Evolutionary conservation across 2,329 filamentous ascomycete genomes (phyloP), one percentile per base, ranked within the genome.

Genomic region (Fonsecaea monophora): DNA sequence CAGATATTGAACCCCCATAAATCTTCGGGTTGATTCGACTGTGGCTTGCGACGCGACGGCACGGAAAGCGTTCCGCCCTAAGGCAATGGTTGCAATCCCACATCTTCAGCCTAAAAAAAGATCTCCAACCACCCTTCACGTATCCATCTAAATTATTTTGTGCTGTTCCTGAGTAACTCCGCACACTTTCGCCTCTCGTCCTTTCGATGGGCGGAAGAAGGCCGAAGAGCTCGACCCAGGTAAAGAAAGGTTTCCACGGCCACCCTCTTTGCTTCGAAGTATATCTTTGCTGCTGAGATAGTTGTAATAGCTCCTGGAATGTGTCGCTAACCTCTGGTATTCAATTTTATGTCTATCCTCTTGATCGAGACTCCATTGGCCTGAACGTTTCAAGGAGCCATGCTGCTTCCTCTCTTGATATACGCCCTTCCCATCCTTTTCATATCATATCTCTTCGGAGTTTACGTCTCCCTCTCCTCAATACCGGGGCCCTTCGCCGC

Each of bases 391-490:
- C 45, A 4, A 30, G 21, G 8, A 50, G 58, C 10, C n/a, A 70
- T 70, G 68, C 37, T 70, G 50, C 56, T 66, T 32, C 62, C 45
- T 30, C 21, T 70, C 8, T 37, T 66, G 25, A 64, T 61, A 2
- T 68, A 62, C 45, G 35, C 54, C 3, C 13, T 68, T 8, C 68
- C 68, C 12, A 18, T 50, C 35, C 8, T 65, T 13, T 18, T 68
- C 6, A n/a, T 67, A 13, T 25, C 53, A n/a, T 34, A 40, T 32
- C 45, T 67, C 3, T 1, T 68, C 8, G 57, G 48, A 55, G 64
- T 81, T 25, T 89, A 40, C 21, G 37, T 66, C 21, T 45, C 56
- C 8, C 58, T 70, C 45, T 37, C 57, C 69, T 65, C 63, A 15
- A 66, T 78, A 12, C 75, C 75, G 1, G 76, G 76, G 8, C 76